phyloP scores from a whole-genome alignment of 1,284 basidiomycete genomes.

The Fistulina hepatica region DNA sequence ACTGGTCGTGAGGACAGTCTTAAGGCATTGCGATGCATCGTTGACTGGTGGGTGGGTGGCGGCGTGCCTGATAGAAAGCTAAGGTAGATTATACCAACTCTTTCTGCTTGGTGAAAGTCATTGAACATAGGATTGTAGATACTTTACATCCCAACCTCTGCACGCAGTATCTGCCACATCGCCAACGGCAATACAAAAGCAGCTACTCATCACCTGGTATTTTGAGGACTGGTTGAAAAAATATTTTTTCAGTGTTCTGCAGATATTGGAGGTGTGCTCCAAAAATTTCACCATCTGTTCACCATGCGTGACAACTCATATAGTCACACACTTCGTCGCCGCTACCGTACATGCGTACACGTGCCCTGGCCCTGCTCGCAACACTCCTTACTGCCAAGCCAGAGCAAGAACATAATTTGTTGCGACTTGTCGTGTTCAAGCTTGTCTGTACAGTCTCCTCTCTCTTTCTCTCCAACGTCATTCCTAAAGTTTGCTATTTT shows the following conservation, averaged over 20 bases:
- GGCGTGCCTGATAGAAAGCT: conserved; percentile 77
- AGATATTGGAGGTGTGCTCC: conserved; percentile 70
- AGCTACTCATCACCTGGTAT: conserved; percentile 67
- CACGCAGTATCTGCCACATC: no score
- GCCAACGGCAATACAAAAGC: conserved; percentile 58
- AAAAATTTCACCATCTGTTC: conserved; percentile 7
- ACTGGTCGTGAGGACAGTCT: conserved; percentile 78
- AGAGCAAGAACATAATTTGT: conserved; percentile 95
- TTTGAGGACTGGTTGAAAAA: conserved; percentile 98
- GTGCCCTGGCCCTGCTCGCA: conserved; percentile 65
- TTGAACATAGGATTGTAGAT: conserved; percentile 34
- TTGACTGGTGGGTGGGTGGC: conserved; percentile 96
- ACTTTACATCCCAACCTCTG: conserved; percentile 88
- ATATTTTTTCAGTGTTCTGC: conserved; percentile 88
- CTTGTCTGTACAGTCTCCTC: conserved; percentile 48
- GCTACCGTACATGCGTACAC: conserved; percentile 79
- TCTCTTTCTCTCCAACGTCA: not conserved
- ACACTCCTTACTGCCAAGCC: conserved; percentile 82
- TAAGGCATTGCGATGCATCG: conserved; percentile 82
- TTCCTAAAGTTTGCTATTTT: conserved; percentile 1
- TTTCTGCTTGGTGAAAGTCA: no score
- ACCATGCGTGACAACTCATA: conserved; percentile 10
- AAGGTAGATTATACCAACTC: conserved; percentile 39
- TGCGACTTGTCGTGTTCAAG: conserved; percentile 91
- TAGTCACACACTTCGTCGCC: conserved; percentile 60